Base-by-base conservation (phyloP, 1,284 basidiomycete species). In the Puccinia horiana region DNA sequence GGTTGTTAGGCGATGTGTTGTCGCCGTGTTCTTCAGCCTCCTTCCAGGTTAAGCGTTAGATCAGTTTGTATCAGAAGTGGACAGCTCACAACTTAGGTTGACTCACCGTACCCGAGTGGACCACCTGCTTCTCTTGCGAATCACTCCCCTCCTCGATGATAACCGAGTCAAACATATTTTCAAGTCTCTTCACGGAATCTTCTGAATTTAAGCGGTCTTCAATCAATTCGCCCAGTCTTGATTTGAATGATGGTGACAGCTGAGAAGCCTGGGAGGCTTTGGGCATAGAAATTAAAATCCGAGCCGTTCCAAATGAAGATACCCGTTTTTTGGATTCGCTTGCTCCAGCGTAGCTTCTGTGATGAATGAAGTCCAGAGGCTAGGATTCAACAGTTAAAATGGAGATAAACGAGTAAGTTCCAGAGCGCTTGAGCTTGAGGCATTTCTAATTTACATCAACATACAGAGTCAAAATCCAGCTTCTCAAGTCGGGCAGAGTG, bases 191-290 rank as follows among this genome's bases (percentile, higher is more conserved):
- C 6, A n/a, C 4, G 8, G 63, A 65, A 4, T 40, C 63, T 29
- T 65, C 63, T 42, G 32, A 3, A 65, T 37, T 40, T 16, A 65
- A 65, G 37, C 20, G 63, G 32, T 20, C 20, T 42, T 65, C 63
- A 65, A 65, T 65, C 12, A 40, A 65, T 65, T 65, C 37, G 23
- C 37, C 37, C 32, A 65, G 37, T 37, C 63, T 40, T 35, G 63
- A 20, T 65, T 65, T 65, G 63, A 65, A 65, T 20, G 63, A 65
- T 65, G 63, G 63, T 40, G 63, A 65, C 8, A 65, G 63, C 63
- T 42, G 63, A 8, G 63, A 42, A 6, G 3, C 32, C 23, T 65
- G 35, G 18, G 32, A 40, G 12, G 18, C 32, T 35, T 37, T 42
- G 20, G 63, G 63, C 18, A 37, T 42, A 42, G 63, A 65, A 42